Conservation (phyloP, 73 alveolate genomes). For the Uronychia setigera region DNA sequence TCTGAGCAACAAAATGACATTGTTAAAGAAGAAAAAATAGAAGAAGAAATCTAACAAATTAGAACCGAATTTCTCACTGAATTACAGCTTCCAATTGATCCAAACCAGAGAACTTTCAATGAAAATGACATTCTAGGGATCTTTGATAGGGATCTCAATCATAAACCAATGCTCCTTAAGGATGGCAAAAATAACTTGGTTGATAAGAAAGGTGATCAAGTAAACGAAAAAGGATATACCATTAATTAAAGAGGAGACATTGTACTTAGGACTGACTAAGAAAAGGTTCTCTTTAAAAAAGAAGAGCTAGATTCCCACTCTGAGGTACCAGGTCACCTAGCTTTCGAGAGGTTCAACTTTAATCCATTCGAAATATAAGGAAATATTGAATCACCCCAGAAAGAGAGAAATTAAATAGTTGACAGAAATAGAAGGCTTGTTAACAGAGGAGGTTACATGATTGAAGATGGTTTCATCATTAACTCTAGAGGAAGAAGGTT, state of each 20-base stretch:
- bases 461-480: constrained; percentile 33
- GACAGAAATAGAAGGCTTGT: constrained; percentile 41
- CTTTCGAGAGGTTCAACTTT: constrained; percentile 37
- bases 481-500: constrained; percentile 39
- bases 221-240: constrained; percentile 57
- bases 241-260: constrained; percentile 52
- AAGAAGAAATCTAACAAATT: neutral
- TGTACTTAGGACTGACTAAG: neutral
- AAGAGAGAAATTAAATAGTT: constrained; percentile 25
- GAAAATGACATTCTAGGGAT: constrained; percentile 68
- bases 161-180: constrained; percentile 33
- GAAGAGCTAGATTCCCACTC: constrained; percentile 20
- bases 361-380: constrained; percentile 48
- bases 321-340: constrained; percentile 42
- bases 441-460: constrained; percentile 40
- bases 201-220: constrained; percentile 57
- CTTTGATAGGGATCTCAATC: constrained; percentile 56
- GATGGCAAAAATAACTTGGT: constrained; percentile 44
- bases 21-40: neutral
- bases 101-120: constrained; percentile 39
- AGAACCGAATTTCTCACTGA: neutral
- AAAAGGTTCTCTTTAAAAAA: constrained; percentile 1
- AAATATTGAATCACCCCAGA: constrained; percentile 26
- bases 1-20: neutral
- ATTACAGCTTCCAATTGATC: constrained; percentile 22